Conservation (phyloP, 176 grass and related monocot genomes). For the Dendrocalamus sinicus region DNA sequence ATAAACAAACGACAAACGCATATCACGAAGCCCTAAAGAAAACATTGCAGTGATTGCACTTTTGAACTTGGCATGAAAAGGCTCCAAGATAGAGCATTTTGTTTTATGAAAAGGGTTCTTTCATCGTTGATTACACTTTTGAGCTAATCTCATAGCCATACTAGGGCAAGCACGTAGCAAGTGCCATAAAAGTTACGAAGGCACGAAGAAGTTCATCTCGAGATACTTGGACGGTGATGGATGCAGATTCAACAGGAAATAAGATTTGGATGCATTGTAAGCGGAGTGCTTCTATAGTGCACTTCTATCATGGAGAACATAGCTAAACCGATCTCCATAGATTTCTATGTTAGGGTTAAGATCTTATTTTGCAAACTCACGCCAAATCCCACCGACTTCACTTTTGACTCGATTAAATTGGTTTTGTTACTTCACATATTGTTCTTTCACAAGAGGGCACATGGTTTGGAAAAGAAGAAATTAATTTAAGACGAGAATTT, state of each 20-base stretch:
- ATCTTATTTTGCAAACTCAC: neutral
- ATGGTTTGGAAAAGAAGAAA: neutral
- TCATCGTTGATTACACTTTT: conserved; percentile 43
- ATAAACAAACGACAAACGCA: conserved; percentile 48
- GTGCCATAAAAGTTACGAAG: conserved; percentile 40
- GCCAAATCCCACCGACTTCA: neutral
- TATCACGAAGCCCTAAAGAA: conserved; percentile 54
- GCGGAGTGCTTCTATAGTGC: conserved; percentile 21
- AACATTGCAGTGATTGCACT: conserved; percentile 31
- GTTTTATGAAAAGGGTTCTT: conserved; percentile 41
- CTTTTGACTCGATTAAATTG: neutral
- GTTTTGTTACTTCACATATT: neutral
- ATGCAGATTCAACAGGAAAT: neutral
- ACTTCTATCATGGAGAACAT: neutral
- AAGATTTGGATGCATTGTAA: neutral
- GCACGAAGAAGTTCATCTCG: conserved; percentile 35
- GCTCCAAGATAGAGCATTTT: conserved; percentile 16
- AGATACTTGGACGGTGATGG: neutral
- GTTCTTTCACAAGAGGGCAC: neutral
- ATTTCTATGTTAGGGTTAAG: neutral
- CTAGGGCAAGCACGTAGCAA: conserved; percentile 53
- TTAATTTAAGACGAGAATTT: neutral
- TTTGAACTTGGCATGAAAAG: conserved; percentile 40
- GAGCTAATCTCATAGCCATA: conserved; percentile 44
- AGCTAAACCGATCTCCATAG: neutral